Evolutionary conservation across 768 basidiomycete genomes (phyloP).

Genomic region (Candolleomyces efflorescens): DNA sequence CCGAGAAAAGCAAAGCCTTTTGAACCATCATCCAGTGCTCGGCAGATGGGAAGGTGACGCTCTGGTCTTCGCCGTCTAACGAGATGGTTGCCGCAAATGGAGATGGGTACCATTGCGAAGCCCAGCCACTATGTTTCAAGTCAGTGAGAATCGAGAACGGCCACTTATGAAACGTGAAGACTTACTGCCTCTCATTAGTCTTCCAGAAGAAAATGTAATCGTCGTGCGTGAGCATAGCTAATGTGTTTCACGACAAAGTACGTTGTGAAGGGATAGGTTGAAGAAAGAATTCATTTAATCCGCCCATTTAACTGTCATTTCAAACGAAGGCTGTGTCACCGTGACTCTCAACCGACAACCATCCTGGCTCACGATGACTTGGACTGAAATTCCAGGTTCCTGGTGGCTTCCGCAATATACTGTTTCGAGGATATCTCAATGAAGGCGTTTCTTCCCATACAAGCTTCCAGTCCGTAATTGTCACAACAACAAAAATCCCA

Average conservation of each 20-base stretch:
- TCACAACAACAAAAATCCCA: too few relatives aligned
- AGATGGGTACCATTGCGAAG: constrained; percentile 46
- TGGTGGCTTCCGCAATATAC: too few relatives aligned
- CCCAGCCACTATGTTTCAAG: constrained; percentile 34
- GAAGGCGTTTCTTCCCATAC: too few relatives aligned
- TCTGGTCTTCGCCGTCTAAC: constrained; percentile 25
- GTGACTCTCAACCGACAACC: too few relatives aligned
- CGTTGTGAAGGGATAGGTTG: background rate
- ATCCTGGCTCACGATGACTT: too few relatives aligned
- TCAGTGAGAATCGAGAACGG: background rate
- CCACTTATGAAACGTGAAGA: background rate
- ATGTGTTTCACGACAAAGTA: background rate
- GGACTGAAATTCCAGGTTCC: too few relatives aligned
- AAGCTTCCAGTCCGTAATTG: too few relatives aligned
- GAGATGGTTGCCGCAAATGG: constrained; percentile 37
- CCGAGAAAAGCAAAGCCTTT: constrained; percentile 54
- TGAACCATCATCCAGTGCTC: constrained; percentile 72
- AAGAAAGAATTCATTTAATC: background rate
- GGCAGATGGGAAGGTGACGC: constrained; percentile 38
- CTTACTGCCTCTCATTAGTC: constrained; percentile 37
- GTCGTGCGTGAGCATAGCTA: constrained; percentile 16
- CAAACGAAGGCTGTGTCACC: too few relatives aligned
- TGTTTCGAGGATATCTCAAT: too few relatives aligned
- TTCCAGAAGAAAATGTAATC: constrained; percentile 47
- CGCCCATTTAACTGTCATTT: too few relatives aligned